Percentiles rank a stretch among this genome's conserved stretches.
phyloP scores from a whole-genome alignment of 1,284 basidiomycete genomes.

The Sporisorium iseilematis-ciliati region DNA sequence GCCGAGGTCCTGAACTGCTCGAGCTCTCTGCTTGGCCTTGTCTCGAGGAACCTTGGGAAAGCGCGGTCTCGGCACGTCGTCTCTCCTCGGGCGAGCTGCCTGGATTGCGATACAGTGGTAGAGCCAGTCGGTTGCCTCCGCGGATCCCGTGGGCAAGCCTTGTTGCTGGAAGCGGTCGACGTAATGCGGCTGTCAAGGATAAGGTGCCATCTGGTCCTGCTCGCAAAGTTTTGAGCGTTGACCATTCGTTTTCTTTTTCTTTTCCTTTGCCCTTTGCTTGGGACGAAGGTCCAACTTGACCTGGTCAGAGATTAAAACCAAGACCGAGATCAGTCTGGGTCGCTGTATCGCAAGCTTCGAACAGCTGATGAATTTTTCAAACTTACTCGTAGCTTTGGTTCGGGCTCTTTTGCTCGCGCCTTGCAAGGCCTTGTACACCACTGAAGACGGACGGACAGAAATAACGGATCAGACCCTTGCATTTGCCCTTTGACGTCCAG shows the following conservation, averaged over 20 bases:
- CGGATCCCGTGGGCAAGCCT: constrained; percentile 16
- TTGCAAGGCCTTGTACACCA: constrained; percentile 20
- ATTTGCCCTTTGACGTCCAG: neutral
- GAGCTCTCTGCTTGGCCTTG: neutral
- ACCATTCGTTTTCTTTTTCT: constrained; percentile 40
- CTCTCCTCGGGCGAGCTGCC: constrained; percentile 39
- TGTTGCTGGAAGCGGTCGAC: constrained; percentile 31
- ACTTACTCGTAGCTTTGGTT: constrained; percentile 9
- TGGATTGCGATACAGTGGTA: constrained; percentile 33
- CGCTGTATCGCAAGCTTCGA: neutral
- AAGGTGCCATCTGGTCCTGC: constrained; percentile 21
- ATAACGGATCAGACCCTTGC: neutral
- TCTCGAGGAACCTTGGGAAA: neutral
- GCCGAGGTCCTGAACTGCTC: neutral
- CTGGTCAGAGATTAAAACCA: neutral
- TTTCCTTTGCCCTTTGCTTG: constrained; percentile 2
- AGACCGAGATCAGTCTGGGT: neutral
- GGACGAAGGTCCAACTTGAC: neutral
- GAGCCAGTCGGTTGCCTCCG: constrained; percentile 22
- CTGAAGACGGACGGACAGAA: neutral
- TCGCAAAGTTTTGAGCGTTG: constrained; percentile 32
- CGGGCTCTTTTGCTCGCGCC: constrained; percentile 21
- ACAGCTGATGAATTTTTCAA: neutral
- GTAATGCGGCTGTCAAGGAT: constrained; percentile 24
- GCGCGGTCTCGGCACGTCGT: constrained; percentile 19